Percentiles rank a stretch among this genome's conserved stretches.
Evolutionary conservation across 441 rosid genomes (phyloP).

Genomic region (Theobroma grandiflorum): DNA sequence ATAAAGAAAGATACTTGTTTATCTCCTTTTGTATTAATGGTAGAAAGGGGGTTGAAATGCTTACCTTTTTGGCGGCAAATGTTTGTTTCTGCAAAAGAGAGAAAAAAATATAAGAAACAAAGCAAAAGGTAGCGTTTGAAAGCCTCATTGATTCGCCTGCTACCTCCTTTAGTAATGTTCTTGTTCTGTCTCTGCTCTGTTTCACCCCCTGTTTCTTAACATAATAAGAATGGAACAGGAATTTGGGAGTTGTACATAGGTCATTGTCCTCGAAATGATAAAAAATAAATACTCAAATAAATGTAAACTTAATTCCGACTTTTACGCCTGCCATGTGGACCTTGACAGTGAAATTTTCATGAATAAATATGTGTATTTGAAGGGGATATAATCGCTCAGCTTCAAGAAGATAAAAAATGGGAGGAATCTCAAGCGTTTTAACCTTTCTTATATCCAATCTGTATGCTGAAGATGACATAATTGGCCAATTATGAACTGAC

Average conservation of each 20-base stretch:
- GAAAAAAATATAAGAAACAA: constrained; percentile 34
- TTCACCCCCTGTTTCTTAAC: constrained; percentile 26
- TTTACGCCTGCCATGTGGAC: neutral
- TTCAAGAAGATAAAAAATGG: neutral
- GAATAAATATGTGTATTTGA: neutral
- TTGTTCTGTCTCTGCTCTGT: constrained; percentile 23
- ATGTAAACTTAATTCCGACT: neutral
- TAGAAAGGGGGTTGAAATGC: constrained; percentile 21
- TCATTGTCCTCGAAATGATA: neutral
- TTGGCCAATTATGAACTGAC: constrained; percentile 18
- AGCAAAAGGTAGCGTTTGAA: constrained; percentile 27
- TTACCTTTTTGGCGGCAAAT: constrained; percentile 50
- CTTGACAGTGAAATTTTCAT: neutral
- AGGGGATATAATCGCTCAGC: neutral
- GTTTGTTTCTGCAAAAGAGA: constrained; percentile 28
- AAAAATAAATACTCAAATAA: neutral
- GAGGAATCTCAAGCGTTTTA: neutral
- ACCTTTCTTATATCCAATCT: neutral
- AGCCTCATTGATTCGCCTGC: constrained; percentile 41
- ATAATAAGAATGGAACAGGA: constrained; percentile 13
- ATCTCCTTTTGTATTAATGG: neutral
- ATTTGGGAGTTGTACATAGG: neutral
- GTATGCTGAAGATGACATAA: neutral
- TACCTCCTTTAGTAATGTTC: neutral
- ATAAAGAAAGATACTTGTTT: neutral